Conservation (phyloP, 2,329 filamentous ascomycete genomes). For the Colletotrichum coccodes region DNA sequence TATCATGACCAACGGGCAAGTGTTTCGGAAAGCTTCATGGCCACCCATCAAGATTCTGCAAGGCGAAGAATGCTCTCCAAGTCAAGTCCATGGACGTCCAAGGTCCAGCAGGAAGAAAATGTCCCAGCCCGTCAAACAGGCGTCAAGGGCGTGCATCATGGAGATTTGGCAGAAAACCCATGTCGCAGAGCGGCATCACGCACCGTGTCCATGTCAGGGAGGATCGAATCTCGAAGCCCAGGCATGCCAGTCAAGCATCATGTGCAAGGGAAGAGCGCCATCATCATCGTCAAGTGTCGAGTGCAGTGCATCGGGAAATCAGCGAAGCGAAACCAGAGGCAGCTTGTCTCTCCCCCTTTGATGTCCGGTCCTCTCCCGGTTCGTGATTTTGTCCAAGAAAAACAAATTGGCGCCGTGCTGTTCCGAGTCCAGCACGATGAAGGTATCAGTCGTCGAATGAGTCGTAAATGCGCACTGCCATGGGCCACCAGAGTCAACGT, state of each 20-base stretch:
- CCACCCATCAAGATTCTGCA: constrained; percentile 5
- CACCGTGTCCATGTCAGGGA: constrained; percentile 31
- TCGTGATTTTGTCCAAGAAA: constrained; percentile 21
- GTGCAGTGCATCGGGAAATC: constrained; percentile 30
- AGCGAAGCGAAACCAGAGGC: constrained; percentile 22
- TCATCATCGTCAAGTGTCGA: constrained; percentile 33
- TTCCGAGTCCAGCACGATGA: constrained; percentile 21
- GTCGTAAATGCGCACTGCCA: constrained; percentile 14
- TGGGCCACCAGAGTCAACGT: constrained; percentile 24
- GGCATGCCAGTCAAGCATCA: constrained; percentile 32
- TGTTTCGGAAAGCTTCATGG: constrained; percentile 16
- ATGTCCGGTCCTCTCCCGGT: neutral
- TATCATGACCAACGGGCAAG: constrained; percentile 7
- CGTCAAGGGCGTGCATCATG: constrained; percentile 26
- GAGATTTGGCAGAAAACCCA: constrained; percentile 21
- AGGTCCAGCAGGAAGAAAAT: neutral
- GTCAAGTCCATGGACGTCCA: constrained; percentile 5
- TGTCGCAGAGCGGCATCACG: constrained; percentile 25
- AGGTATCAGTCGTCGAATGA: constrained; percentile 25
- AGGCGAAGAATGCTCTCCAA: neutral
- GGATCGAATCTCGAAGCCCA: constrained; percentile 16
- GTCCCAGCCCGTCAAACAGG: constrained; percentile 19
- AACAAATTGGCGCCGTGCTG: constrained; percentile 29
- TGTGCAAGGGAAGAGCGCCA: constrained; percentile 31
- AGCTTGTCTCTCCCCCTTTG: constrained; percentile 10